Evolutionary conservation across 208 protist genomes (phyloP), one percentile per base, ranked within the genome.

Genomic region (Crithidia expoeki): DNA sequence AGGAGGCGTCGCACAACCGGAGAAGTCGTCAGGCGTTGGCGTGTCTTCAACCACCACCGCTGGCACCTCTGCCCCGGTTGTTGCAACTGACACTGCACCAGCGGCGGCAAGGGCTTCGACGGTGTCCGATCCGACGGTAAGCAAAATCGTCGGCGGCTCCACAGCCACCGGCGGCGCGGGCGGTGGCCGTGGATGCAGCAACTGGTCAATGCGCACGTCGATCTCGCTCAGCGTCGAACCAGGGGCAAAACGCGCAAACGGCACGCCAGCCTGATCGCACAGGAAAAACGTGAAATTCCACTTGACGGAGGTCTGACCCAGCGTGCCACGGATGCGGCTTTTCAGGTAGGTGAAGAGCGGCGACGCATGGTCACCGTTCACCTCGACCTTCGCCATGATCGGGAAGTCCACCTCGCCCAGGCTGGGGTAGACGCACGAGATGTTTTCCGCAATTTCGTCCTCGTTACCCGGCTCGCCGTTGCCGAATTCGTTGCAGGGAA

Each of bases 201-300:
- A 68, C 27, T 74, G 62, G 36, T 69, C 49, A 6, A 95, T 42
- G 46, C 84, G 74, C 16, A 79, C 63, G 58, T 93, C 90, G 42
- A 95, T 81, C 36, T 85, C 81, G 25, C 73, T 66, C 36, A 69
- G 36, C n/a, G 56, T 81, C 34, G 79, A 63, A 5, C 73, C 87
- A 30, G 90, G 79, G 6, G 79, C 73, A 60, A 91, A 95, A 28
- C 90, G 84, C 4, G 61, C 69, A 57, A 85, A 81, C 16, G 85
- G 79, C 12, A 79, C 64, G 6, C 90, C 90, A 30, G 81, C 59
- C 59, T 71, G 57, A 47, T 95, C 81, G 56, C 89, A 76, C 23
- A 97, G 67, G 62, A 98, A 98, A 50, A 80, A 94, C 19, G 92
- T 95, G 79, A 97, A 98, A 74, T 97, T 98, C 95, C 95, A 97